Conservation (phyloP, 2,329 filamentous ascomycete genomes). For the Phyllosticta paracitricarpa region DNA sequence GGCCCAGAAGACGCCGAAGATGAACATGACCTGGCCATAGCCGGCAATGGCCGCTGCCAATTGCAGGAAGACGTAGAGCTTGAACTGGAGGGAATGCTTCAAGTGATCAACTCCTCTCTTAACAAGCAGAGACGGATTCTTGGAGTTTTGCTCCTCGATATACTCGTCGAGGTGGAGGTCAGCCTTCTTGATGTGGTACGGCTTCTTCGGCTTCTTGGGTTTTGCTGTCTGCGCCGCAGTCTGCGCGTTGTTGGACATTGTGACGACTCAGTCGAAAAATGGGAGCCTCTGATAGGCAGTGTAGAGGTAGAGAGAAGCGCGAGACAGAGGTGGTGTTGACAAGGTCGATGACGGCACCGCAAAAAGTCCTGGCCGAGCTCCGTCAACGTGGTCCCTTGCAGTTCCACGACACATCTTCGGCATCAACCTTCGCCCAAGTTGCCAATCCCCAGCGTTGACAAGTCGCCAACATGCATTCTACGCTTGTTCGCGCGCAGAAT, state of each 20-base stretch:
- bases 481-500: slow-evolving; percentile 75
- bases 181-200: slow-evolving; percentile 21
- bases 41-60: slow-evolving; percentile 15
- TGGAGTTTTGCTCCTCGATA: slow-evolving; percentile 20
- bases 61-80: slow-evolving; percentile 20
- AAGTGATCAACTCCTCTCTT: slow-evolving; percentile 15
- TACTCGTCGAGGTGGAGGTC: slow-evolving; percentile 23
- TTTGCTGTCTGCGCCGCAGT: neutral
- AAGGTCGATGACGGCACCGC: neutral
- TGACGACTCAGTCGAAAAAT: neutral
- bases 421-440: neutral
- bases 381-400: slow-evolving; percentile 9
- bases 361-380: slow-evolving; percentile 6
- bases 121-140: slow-evolving; percentile 14
- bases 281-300: neutral
- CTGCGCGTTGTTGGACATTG: slow-evolving; percentile 3
- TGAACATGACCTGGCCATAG: slow-evolving; percentile 20
- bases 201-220: slow-evolving; percentile 17
- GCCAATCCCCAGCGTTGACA: neutral
- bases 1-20: slow-evolving; percentile 23
- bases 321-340: neutral
- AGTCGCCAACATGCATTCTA: slow-evolving; percentile 65
- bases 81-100: slow-evolving; percentile 19
- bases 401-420: neutral
- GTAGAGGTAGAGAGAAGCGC: neutral